phyloP scores from a whole-genome alignment of 2,329 filamentous ascomycete species.

The Epichloe hybrida region DNA sequence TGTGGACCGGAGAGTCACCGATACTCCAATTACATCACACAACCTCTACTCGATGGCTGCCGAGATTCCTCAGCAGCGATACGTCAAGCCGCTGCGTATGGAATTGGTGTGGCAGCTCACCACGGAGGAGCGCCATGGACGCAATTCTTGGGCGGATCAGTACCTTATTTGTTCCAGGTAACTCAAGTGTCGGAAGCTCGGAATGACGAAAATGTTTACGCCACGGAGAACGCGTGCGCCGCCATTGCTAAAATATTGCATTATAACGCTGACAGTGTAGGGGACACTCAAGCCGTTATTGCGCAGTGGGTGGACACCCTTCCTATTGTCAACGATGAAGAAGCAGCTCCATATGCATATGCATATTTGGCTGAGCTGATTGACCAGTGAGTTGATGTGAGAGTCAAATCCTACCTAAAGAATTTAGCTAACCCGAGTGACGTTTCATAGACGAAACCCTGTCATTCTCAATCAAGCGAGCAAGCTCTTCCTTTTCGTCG shows the following conservation, averaged over 20 bases:
- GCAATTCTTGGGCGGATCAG: constrained; percentile 66
- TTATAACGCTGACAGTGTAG: constrained; percentile 67
- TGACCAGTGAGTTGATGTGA: constrained; percentile 62
- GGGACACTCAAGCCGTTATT: constrained; percentile 62
- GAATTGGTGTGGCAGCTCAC: constrained; percentile 88
- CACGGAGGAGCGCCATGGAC: constrained; percentile 80
- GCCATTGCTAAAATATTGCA: constrained; percentile 95
- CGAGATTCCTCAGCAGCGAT: constrained; percentile 79
- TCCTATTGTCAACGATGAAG: constrained; percentile 88
- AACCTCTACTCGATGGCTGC: constrained; percentile 77
- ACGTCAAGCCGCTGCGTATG: constrained; percentile 89
- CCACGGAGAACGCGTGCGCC: constrained; percentile 93
- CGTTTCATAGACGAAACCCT: constrained; percentile 59
- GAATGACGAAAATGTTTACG: constrained; percentile 87
- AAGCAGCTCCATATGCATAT: constrained; percentile 93
- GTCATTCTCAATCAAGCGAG: constrained; percentile 63
- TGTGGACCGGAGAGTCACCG: constrained; percentile 79
- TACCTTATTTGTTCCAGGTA: constrained; percentile 75
- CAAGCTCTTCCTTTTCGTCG: constrained; percentile 74
- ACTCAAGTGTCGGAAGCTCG: constrained; percentile 70
- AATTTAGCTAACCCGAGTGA: constrained; percentile 14
- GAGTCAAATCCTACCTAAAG: background rate
- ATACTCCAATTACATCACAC: constrained; percentile 75
- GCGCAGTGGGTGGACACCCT: constrained; percentile 83
- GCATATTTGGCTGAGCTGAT: constrained; percentile 84